Evolutionary conservation across 805 yeast genomes (phyloP).

Genomic region (Monosporozyma yasuniensis): DNA sequence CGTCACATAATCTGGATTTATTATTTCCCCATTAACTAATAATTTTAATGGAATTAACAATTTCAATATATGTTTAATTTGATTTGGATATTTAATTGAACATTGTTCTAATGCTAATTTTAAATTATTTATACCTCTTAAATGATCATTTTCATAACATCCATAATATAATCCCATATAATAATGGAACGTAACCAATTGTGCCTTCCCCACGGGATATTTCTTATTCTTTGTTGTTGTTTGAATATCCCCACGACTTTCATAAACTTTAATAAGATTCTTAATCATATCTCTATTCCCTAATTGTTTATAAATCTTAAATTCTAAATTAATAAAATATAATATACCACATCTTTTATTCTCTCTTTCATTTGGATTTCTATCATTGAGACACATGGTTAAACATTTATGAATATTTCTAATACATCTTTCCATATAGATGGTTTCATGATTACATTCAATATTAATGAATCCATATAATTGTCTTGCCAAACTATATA

Average conservation of each 20-base stretch:
- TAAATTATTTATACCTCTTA: constrained; percentile 42
- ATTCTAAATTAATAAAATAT: constrained; percentile 59
- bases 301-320: constrained; percentile 59
- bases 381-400: constrained; percentile 70
- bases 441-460: background rate
- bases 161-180: constrained; percentile 60
- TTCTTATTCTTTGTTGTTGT: background rate
- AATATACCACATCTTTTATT: constrained; percentile 60
- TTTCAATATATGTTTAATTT: constrained; percentile 37
- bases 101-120: constrained; percentile 35
- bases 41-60: constrained; percentile 58
- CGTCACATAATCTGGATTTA: constrained; percentile 34
- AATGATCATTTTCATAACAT: constrained; percentile 50
- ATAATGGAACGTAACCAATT: constrained; percentile 55
- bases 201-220: constrained; percentile 28
- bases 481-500: constrained; percentile 1
- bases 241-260: background rate
- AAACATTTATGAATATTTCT: constrained; percentile 63
- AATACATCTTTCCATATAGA: constrained; percentile 39
- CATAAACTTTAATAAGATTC: constrained; percentile 60
- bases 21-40: background rate
- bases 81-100: constrained; percentile 8
- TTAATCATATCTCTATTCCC: constrained; percentile 64
- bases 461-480: background rate
- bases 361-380: constrained; percentile 40